Conservation (phyloP, 2,329 filamentous ascomycete species). For the Exophiala spinifera region DNA sequence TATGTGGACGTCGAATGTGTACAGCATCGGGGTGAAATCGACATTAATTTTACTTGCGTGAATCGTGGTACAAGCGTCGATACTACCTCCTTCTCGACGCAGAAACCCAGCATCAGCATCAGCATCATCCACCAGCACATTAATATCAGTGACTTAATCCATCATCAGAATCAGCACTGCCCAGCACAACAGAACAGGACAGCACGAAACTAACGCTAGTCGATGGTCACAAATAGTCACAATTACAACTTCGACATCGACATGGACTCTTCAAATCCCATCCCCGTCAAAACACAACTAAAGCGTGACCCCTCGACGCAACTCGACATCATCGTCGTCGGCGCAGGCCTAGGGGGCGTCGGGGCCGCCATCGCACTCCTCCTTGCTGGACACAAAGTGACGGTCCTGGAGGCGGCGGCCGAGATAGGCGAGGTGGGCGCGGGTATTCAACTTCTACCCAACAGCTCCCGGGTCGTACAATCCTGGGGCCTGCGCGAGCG, state of each 20-base stretch:
- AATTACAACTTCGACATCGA: not conserved
- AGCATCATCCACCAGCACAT: too few species aligned
- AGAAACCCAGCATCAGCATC: too few species aligned
- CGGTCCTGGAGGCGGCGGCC: constrained; percentile 34
- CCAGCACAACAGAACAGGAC: too few species aligned
- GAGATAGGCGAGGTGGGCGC: constrained; percentile 40
- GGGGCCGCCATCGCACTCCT: constrained; percentile 31
- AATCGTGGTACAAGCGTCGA: too few species aligned
- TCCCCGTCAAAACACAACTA: constrained; percentile 1
- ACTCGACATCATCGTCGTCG: constrained; percentile 38
- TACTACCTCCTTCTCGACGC: too few species aligned
- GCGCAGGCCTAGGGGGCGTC: constrained; percentile 33
- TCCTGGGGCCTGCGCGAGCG: constrained; percentile 11
- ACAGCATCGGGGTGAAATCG: too few species aligned
- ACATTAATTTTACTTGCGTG: too few species aligned
- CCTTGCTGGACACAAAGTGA: constrained; percentile 25
- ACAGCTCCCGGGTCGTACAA: constrained; percentile 27
- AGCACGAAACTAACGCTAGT: too few species aligned
- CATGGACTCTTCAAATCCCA: constrained; percentile 2
- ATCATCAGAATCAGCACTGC: too few species aligned
- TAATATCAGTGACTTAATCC: too few species aligned
- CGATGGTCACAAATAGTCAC: too few species aligned
- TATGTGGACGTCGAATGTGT: too few species aligned
- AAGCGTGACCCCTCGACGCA: constrained; percentile 6
- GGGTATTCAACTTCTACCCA: constrained; percentile 38